Evolutionary conservation across 2,329 filamentous ascomycete genomes (phyloP), one percentile per base, ranked within the genome.

Genomic region (Elsinoe fawcettii): DNA sequence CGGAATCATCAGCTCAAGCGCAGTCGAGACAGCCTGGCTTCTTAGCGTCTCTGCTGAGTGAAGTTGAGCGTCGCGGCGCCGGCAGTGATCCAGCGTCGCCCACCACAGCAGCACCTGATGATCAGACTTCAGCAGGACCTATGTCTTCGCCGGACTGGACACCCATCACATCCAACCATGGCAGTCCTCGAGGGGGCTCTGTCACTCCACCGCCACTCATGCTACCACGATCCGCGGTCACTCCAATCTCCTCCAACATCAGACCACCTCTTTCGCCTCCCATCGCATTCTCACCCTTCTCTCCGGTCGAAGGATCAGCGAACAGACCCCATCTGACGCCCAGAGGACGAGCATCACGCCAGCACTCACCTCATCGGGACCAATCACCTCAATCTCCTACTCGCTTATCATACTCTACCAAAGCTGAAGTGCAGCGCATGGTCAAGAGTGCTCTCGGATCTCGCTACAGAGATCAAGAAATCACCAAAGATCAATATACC

Each of bases 401-500:
- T 1, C 63, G 67, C 6, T 80, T 96, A 65, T 87, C 91, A 0
- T 83, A 90, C 22, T 85, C 88, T 61, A 87, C 88, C 61, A 99
- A 99, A 71, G 85, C 88, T 63, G 90, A 85, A 66, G 87, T 99
- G 62, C 92, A 90, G 68, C 85, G 85, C 64, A 90, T 97, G 73
- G 93, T 97, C 64, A 88, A 89, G 62, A 77, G 80, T 41, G 89
- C 88, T 5, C 76, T 99, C 43, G 88, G 88, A 64, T 90, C 91
- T 30, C 82, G 90, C 63, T 97, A 92, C 77, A 81, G 85, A 61
- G 86, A 86, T 41, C 85, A 87, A 64, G 82, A 86, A 61, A 80
- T 97, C 60, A 90, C 85, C 16, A 88, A 90, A 63, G 88, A 96
- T 59, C 87, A 96, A 71, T 99, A 95, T 70, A 92, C 89, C 2